A percentile compares a stretch with the other conserved stretches of the same genome.
Conservation (phyloP, 2,329 filamentous ascomycete species). For the Sclerotinia nivalis region DNA sequence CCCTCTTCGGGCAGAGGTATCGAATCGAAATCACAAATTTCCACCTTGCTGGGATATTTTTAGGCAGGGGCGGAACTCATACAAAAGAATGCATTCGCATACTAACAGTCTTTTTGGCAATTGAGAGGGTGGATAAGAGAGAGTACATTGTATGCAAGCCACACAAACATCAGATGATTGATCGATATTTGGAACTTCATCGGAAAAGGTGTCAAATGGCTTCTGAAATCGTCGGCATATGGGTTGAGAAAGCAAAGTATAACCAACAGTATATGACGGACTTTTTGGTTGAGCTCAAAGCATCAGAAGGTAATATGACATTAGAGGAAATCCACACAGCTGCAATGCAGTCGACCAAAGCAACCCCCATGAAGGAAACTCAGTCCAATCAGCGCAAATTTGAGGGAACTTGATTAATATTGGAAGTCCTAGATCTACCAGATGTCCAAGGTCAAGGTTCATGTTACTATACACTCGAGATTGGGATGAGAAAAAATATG, state of each 20-base stretch:
- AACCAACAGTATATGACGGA: too few relatives aligned
- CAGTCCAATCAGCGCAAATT: too few relatives aligned
- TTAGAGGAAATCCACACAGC: not conserved
- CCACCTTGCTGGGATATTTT: not conserved
- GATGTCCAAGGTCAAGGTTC: too few relatives aligned
- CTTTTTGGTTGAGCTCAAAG: not conserved
- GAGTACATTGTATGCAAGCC: not conserved
- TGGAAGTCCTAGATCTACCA: too few relatives aligned
- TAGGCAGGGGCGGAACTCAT: not conserved
- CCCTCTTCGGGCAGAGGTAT: not conserved
- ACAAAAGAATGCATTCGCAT: too few relatives aligned
- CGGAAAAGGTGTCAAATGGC: not conserved
- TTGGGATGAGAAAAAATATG: too few relatives aligned
- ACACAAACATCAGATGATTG: not conserved
- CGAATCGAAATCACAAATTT: not conserved
- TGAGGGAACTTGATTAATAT: too few relatives aligned
- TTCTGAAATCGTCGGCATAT: not conserved
- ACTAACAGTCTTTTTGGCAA: not conserved
- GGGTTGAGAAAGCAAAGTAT: not conserved
- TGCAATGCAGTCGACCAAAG: not conserved
- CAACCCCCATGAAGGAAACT: too few relatives aligned
- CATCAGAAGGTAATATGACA: not conserved
- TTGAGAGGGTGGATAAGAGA: not conserved
- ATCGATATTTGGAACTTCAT: not conserved
- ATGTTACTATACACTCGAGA: too few relatives aligned